These are phyloP conservation scores for Pelargonium cotyledonis DNA, from an alignment of 441 rosid genomes.

Conservation along the genomic window DNA sequence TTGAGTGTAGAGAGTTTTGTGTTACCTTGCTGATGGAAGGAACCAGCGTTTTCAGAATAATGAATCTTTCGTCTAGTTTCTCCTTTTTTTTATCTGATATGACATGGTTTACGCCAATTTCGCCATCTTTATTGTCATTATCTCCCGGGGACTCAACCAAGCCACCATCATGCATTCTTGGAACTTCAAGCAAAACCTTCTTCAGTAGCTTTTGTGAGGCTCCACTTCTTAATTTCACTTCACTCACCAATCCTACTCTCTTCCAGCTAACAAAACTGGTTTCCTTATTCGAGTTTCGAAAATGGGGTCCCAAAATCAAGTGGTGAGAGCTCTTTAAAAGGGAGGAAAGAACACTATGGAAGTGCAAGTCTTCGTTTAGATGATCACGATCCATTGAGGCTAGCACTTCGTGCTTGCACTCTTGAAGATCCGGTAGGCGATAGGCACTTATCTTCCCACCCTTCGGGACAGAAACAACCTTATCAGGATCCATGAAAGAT, in stretches of 20 bases:
- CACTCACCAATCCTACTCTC: conserved; percentile 29
- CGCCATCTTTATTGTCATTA: conserved; percentile 30
- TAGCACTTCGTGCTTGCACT: conserved; percentile 29
- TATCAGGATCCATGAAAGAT: conserved; percentile 44
- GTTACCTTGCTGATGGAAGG: conserved; percentile 70
- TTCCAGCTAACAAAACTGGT: conserved; percentile 70
- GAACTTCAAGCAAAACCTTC: conserved; percentile 68
- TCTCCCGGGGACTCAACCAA: conserved; percentile 33
- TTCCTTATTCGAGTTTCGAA: conserved; percentile 35
- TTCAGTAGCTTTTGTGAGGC: conserved; percentile 52
- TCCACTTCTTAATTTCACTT: conserved; percentile 20
- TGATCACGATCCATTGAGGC: conserved; percentile 24
- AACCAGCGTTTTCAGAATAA: conserved; percentile 53
- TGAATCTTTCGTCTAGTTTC: conserved; percentile 48
- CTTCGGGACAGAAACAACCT: conserved; percentile 29
- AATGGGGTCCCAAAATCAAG: conserved; percentile 43
- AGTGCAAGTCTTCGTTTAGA: conserved; percentile 52
- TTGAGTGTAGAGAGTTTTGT: conserved; percentile 1
- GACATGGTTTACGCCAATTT: conserved; percentile 34
- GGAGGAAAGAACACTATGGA: conserved; percentile 57
- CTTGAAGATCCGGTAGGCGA: conserved; percentile 37
- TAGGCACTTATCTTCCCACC: conserved; percentile 25
- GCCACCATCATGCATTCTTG: conserved; percentile 42
- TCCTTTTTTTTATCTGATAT: conserved; percentile 48
- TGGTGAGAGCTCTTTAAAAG: conserved; percentile 61